phyloP scores from a whole-genome alignment of 1,139 yeast genomes.

The Debaryomyces udenii region DNA sequence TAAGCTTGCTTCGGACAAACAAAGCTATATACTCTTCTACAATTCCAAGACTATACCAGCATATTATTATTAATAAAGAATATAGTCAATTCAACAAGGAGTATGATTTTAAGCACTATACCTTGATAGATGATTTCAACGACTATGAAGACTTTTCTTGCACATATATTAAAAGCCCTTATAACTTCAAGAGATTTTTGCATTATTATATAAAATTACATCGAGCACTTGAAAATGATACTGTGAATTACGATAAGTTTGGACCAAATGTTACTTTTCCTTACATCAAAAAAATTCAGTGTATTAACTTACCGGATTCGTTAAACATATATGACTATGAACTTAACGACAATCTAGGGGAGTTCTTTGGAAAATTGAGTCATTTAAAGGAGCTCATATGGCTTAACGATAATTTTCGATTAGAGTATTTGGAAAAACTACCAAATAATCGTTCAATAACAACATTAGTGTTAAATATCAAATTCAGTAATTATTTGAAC shows the following conservation, averaged over 20 bases:
- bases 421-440: constrained; percentile 27
- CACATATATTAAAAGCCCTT: constrained; percentile 39
- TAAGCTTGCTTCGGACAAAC: constrained; percentile 36
- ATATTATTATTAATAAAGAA: constrained; percentile 41
- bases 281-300: constrained; percentile 25
- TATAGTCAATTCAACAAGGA: constrained; percentile 42
- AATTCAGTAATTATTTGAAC: constrained; percentile 24
- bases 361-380: constrained; percentile 24
- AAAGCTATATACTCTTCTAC: constrained; percentile 33
- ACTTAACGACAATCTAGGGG: constrained; percentile 20
- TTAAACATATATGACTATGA: constrained; percentile 35
- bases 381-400: constrained; percentile 34
- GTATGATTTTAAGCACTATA: constrained; percentile 18
- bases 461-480: constrained; percentile 30
- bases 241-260: not conserved
- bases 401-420: constrained; percentile 37
- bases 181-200: constrained; percentile 36
- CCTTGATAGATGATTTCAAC: constrained; percentile 9
- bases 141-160: constrained; percentile 18
- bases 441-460: constrained; percentile 23
- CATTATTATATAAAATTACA: constrained; percentile 15
- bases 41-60: constrained; percentile 37
- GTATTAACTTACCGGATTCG: constrained; percentile 39
- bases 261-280: constrained; percentile 12
- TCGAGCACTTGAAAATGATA: not conserved